These are phyloP conservation scores for Wickerhamomyces sp. DNA, from an alignment of 1,139 yeast species.

Conservation along the genomic window DNA sequence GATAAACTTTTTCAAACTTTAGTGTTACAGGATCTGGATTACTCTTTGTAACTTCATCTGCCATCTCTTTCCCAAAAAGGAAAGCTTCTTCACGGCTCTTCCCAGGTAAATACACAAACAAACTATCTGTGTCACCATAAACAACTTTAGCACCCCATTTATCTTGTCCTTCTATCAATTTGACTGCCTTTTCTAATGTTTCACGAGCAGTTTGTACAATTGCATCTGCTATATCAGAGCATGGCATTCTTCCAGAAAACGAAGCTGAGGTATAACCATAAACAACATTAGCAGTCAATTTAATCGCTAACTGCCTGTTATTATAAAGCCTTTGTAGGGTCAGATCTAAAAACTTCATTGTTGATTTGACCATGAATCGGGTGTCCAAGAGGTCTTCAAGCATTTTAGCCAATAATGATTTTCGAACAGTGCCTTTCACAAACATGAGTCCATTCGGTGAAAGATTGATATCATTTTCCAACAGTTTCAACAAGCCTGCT, in stretches of 20 bases:
- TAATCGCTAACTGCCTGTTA: slow-evolving; percentile 81
- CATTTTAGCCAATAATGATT: slow-evolving; percentile 80
- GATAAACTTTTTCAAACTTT: slow-evolving; percentile 90
- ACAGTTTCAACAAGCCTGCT: slow-evolving; percentile 49
- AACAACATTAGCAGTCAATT: slow-evolving; percentile 89
- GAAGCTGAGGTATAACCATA: slow-evolving; percentile 96
- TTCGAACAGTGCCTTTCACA: slow-evolving; percentile 60
- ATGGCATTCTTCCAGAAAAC: slow-evolving; percentile 96
- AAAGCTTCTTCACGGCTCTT: slow-evolving; percentile 75
- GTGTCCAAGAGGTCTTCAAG: slow-evolving; percentile 76
- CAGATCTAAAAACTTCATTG: slow-evolving; percentile 50
- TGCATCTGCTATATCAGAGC: slow-evolving; percentile 90
- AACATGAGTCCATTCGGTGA: slow-evolving; percentile 89
- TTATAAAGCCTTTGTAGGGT: slow-evolving; percentile 54
- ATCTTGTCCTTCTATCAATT: slow-evolving; percentile 52
- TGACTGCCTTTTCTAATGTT: slow-evolving; percentile 67
- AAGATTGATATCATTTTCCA: slow-evolving; percentile 52
- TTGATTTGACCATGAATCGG: slow-evolving; percentile 70
- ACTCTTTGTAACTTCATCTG: slow-evolving; percentile 52
- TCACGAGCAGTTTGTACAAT: slow-evolving; percentile 91
- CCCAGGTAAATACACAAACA: slow-evolving; percentile 89
- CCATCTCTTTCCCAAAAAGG: slow-evolving; percentile 64
- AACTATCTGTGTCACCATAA: slow-evolving; percentile 93
- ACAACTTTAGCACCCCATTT: slow-evolving; percentile 89
- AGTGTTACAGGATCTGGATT: slow-evolving; percentile 81